Conservation (phyloP, 352 stramenopile genomes). For the Phytopythium litorale region DNA sequence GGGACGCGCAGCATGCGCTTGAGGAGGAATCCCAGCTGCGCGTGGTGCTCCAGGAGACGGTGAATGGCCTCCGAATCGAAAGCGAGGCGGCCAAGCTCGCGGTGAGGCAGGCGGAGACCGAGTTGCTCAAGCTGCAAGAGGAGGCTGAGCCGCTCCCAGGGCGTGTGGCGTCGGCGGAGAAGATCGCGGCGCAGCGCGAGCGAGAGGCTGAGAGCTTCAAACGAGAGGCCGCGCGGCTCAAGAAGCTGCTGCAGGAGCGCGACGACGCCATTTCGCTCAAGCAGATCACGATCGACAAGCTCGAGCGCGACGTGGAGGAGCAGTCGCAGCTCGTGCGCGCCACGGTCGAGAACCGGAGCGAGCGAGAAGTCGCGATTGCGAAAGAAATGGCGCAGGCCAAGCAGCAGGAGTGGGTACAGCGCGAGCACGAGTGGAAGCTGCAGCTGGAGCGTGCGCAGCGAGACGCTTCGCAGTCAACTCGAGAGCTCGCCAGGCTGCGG, state of each 20-base stretch:
- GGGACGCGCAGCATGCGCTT: background rate
- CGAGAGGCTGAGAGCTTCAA: background rate
- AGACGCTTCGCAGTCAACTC: constrained; percentile 9
- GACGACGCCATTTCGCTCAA: constrained; percentile 4
- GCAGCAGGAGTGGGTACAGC: constrained; percentile 26
- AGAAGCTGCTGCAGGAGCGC: constrained; percentile 9
- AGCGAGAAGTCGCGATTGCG: constrained; percentile 23
- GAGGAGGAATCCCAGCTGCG: background rate
- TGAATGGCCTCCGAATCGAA: constrained; percentile 20
- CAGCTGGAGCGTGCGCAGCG: constrained; percentile 16
- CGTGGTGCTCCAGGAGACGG: constrained; percentile 18
- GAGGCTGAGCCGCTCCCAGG: background rate
- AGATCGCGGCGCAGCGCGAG: background rate
- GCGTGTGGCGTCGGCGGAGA: constrained; percentile 7
- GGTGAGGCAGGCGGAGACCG: constrained; percentile 7
- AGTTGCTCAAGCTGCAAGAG: constrained; percentile 6
- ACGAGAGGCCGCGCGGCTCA: constrained; percentile 4
- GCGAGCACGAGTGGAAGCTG: constrained; percentile 22
- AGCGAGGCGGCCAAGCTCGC: constrained; percentile 16
- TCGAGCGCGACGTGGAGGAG: constrained; percentile 17
- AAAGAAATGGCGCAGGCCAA: constrained; percentile 25
- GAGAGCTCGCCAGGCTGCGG: constrained; percentile 18
- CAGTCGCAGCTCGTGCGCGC: constrained; percentile 21
- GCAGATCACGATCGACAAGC: constrained; percentile 19
- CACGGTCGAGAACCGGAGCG: constrained; percentile 28